Conservation (phyloP, 2,329 filamentous ascomycete species). For the Cryphonectria naterciae region DNA sequence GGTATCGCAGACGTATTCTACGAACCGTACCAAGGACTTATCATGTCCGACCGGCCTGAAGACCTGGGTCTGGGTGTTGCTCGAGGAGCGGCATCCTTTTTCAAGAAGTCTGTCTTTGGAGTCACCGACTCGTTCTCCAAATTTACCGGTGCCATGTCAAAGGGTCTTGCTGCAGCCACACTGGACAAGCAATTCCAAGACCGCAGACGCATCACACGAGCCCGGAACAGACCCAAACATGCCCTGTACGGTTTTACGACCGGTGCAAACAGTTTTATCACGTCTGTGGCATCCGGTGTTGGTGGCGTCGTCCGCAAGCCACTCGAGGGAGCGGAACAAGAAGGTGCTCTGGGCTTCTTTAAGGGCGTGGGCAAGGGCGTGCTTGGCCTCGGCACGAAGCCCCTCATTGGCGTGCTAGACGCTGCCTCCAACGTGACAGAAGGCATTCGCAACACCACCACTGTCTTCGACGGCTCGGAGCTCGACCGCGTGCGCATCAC, state of each 20-base stretch:
- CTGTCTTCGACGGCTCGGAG: conserved; percentile 93
- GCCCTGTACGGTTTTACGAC: conserved; percentile 95
- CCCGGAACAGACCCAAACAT: conserved; percentile 94
- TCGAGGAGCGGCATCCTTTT: conserved; percentile 93
- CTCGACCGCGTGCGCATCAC: conserved; percentile 93
- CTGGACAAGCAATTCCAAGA: conserved; percentile 99
- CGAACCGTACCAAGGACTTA: conserved; percentile 94
- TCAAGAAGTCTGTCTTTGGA: conserved; percentile 98
- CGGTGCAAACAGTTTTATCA: conserved; percentile 92
- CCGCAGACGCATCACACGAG: conserved; percentile 87
- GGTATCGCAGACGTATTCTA: conserved; percentile 99
- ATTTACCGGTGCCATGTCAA: conserved; percentile 95
- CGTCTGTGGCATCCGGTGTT: conserved; percentile 89
- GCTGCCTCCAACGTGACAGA: conserved; percentile 96
- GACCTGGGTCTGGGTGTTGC: conserved; percentile 94
- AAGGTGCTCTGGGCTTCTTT: conserved; percentile 91
- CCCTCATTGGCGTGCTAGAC: conserved; percentile 94
- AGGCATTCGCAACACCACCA: conserved; percentile 97
- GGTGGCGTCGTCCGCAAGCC: conserved; percentile 92
- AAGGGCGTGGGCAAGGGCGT: conserved; percentile 97
- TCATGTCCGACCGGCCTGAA: conserved; percentile 93
- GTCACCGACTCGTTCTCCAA: conserved; percentile 98
- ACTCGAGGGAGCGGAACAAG: conserved; percentile 92
- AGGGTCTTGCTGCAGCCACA: conserved; percentile 91
- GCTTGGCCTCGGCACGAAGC: conserved; percentile 93